Base-by-base conservation (phyloP, 441 rosid genomes). In the Populus hybrid region DNA sequence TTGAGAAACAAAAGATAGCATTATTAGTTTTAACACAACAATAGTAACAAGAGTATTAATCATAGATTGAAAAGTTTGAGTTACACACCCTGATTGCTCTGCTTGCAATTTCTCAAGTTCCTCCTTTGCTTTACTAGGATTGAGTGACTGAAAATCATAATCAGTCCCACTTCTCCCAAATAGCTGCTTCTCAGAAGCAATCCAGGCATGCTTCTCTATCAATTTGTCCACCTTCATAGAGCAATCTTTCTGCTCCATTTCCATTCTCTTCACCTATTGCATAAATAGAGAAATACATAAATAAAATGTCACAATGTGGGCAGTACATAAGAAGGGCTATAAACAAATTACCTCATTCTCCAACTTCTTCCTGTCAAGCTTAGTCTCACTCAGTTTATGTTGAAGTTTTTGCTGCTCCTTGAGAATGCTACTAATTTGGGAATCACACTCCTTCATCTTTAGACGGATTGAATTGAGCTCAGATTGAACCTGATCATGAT, bases 91-190 rank as follows among this genome's bases (percentile, higher is more conserved):
- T 82, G 98, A 97, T 81, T 94, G 99, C 82, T 93, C 94, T 59
- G 92, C 84, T 84, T 94, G 98, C 79, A 97, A 86, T 79, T 83
- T 93, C 74, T 91, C 98, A 79, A 94, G 95, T 82, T 91, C 93
- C 78, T 88, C 95, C 75, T 87, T 90, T 67, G 98, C 99, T 86
- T 82, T 88, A 63, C 34, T 63, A 50, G 98, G 97, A 84, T 94
- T 90, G 77, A 88, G 78, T 23, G 97, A 88, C 81, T 72, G 84
- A 82, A 97, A 97, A 88, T 94, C 98, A 87, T 97, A 97, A 83
- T 97, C 98, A 14, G 98, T 93, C 73, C 98, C 98, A 74, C 86
- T 87, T 89, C 91, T 92, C 80, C 98, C 98, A 86, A 97, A 97
- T 65, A 93, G 90, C 74, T 90, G 99, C 79, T 88, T 92, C 87